Percentiles rank a stretch among this genome's conserved stretches.
Evolutionary conservation across 129 eudicot species (phyloP).

Genomic region (Centella asiatica): DNA sequence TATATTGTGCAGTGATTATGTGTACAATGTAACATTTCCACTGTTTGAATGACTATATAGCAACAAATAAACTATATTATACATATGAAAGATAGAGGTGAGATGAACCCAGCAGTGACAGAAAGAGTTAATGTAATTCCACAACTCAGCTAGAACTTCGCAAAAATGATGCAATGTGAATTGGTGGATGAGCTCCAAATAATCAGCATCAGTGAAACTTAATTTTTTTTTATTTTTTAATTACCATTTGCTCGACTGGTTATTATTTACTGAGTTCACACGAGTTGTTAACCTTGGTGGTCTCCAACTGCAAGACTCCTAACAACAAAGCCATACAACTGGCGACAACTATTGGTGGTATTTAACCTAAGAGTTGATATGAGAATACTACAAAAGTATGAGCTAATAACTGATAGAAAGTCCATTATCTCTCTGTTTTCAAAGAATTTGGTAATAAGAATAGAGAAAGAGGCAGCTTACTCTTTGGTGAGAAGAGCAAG

Average conservation of each 20-base stretch:
- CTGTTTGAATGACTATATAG: neutral
- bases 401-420: neutral
- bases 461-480: conserved; percentile 23
- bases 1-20: no score
- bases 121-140: neutral
- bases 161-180: neutral
- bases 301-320: no score
- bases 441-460: neutral
- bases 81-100: neutral
- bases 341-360: no score
- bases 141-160: no score
- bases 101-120: neutral
- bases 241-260: no score
- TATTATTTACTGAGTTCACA: no score
- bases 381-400: neutral
- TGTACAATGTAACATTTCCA: no score
- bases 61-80: neutral
- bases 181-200: neutral
- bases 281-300: no score
- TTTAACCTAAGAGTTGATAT: neutral
- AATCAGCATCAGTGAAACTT: neutral
- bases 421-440: neutral
- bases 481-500: conserved; percentile 58
- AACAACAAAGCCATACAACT: no score
- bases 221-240: no score